Conservation (phyloP, 257 asterid species). For the Solanum piurae region DNA sequence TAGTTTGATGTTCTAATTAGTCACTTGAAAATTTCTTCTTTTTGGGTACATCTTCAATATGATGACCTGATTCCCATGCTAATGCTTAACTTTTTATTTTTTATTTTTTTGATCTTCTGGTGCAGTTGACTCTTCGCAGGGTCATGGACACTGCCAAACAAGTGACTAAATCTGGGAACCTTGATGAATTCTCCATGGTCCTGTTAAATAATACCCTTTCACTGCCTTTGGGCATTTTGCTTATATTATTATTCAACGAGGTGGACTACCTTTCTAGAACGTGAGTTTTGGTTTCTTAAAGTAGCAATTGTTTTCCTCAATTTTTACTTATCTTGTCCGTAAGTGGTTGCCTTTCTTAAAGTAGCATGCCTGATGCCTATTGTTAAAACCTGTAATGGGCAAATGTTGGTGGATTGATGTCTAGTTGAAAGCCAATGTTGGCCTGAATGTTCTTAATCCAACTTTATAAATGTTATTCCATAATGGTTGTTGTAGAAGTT, state of each 20-base stretch:
- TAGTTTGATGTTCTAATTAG: background rate
- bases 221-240: constrained; percentile 65
- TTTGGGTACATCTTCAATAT: background rate
- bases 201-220: constrained; percentile 85
- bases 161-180: constrained; percentile 77
- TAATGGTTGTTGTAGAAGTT: background rate
- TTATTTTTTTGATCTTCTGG: background rate
- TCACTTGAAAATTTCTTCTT: background rate
- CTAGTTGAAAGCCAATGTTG: background rate
- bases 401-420: background rate
- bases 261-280: constrained; percentile 69
- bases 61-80: background rate
- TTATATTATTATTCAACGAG: constrained; percentile 60
- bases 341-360: background rate
- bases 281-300: constrained; percentile 36
- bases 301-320: background rate
- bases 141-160: constrained; percentile 92
- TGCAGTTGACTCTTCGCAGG: constrained; percentile 83
- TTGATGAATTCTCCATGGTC: constrained; percentile 93
- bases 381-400: background rate
- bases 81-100: background rate
- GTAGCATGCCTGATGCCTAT: background rate
- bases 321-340: background rate
- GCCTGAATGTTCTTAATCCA: background rate
- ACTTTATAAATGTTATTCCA: background rate